Conservation (phyloP, 2,329 filamentous ascomycete genomes). For the Hypoxylon sp. region DNA sequence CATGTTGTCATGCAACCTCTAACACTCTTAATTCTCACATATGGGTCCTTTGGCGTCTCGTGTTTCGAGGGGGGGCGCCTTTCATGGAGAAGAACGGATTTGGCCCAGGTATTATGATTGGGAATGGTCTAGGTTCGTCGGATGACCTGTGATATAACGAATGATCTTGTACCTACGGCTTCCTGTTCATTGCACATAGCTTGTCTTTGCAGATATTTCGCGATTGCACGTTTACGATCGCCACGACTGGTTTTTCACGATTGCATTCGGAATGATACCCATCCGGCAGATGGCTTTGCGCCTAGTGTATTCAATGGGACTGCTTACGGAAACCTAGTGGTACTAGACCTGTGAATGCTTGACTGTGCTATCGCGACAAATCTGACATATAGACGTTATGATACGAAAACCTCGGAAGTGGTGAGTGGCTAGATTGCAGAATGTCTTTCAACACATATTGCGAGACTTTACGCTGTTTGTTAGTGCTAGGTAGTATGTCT, state of each 20-base stretch:
- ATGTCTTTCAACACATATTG: too few relatives aligned
- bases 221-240: conserved; percentile 20
- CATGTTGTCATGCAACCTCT: neutral
- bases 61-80: neutral
- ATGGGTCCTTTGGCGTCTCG: conserved; percentile 10
- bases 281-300: conserved; percentile 38
- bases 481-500: too few relatives aligned
- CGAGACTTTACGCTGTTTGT: too few relatives aligned
- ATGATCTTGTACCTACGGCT: conserved; percentile 29
- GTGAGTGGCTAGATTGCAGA: too few relatives aligned
- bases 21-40: conserved; percentile 3
- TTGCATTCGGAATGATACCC: conserved; percentile 44
- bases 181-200: conserved; percentile 29
- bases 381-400: neutral
- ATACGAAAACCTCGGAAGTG: neutral
- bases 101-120: conserved; percentile 14
- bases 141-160: conserved; percentile 20
- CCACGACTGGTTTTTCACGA: conserved; percentile 27
- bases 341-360: conserved; percentile 1
- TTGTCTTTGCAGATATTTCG: conserved; percentile 29
- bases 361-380: neutral
- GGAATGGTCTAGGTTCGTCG: conserved; percentile 11
- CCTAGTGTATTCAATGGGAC: conserved; percentile 35
- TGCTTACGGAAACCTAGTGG: conserved; percentile 10
- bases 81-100: conserved; percentile 3